These are phyloP conservation scores for Dendrobium nobile DNA, from an alignment of 106 monocot species.

Conservation along the genomic window DNA sequence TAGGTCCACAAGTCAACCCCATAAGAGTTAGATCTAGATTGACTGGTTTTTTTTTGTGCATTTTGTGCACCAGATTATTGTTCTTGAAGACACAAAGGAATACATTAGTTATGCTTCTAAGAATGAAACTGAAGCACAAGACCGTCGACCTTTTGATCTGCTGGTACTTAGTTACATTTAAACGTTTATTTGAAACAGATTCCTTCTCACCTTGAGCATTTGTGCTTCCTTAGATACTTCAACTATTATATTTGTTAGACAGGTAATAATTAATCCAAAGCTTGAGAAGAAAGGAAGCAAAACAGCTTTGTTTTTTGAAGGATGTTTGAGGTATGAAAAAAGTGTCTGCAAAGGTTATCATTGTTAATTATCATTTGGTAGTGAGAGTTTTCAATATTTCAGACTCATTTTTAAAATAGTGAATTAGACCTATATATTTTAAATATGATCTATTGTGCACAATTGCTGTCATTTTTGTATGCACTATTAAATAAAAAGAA, in stretches of 20 bases:
- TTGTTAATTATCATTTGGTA: not conserved
- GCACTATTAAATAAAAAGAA: no score
- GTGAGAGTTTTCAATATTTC: not conserved
- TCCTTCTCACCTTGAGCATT: not conserved
- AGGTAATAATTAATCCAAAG: conserved; percentile 88
- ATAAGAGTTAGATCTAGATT: not conserved
- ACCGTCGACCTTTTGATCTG: conserved; percentile 83
- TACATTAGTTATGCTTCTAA: conserved; percentile 78
- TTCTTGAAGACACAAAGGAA: conserved; percentile 86
- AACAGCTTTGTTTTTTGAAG: conserved; percentile 88
- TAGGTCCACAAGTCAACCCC: not conserved
- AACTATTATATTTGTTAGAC: not conserved
- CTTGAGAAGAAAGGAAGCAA: conserved; percentile 59
- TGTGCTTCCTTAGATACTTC: conserved; percentile 7
- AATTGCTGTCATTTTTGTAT: no score
- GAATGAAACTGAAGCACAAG: conserved; percentile 70
- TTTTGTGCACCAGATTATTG: conserved; percentile 60
- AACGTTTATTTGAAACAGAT: not conserved
- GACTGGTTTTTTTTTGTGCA: not conserved
- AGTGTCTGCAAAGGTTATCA: not conserved
- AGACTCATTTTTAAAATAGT: not conserved
- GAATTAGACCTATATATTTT: not conserved
- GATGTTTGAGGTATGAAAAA: conserved; percentile 73
- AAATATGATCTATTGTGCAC: not conserved
- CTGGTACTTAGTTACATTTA: conserved; percentile 30